A percentile compares a stretch with the other conserved stretches of the same genome.
Conservation (phyloP, 2,329 filamentous ascomycete species). For the Metarhizium anisopliae region DNA sequence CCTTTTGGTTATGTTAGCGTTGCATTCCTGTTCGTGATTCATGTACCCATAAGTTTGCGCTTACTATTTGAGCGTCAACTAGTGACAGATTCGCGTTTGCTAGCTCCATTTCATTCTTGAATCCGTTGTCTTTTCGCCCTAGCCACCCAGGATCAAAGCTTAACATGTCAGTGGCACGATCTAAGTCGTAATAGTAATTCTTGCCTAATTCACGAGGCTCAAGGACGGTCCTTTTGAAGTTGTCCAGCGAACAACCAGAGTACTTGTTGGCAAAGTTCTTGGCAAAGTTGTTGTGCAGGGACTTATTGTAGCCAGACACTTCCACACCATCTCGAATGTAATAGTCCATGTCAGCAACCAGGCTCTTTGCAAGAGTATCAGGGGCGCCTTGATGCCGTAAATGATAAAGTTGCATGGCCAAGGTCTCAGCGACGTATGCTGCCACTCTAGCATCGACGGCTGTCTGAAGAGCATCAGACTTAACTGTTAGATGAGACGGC, state of each 20-base stretch:
- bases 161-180: constrained; percentile 67
- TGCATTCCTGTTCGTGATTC: constrained; percentile 10
- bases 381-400: constrained; percentile 67
- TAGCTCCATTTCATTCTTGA: constrained; percentile 70
- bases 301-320: constrained; percentile 77
- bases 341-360: constrained; percentile 70
- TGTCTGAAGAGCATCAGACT: constrained; percentile 45
- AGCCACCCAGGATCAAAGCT: constrained; percentile 71
- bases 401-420: constrained; percentile 85
- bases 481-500: constrained; percentile 41
- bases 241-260: constrained; percentile 59
- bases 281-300: constrained; percentile 75
- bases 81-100: constrained; percentile 88
- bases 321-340: constrained; percentile 69
- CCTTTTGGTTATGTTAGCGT: constrained; percentile 30
- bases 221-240: constrained; percentile 70
- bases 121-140: constrained; percentile 60
- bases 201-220: constrained; percentile 57
- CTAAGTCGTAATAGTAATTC: constrained; percentile 77
- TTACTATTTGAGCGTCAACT: constrained; percentile 82
- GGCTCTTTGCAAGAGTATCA: constrained; percentile 54
- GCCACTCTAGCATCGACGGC: constrained; percentile 63
- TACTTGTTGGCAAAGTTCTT: constrained; percentile 79
- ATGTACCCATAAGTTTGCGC: constrained; percentile 19
- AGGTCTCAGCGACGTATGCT: constrained; percentile 75